phyloP scores from a whole-genome alignment of 2,329 filamentous ascomycete species.

The Fusarium incarnatum region DNA sequence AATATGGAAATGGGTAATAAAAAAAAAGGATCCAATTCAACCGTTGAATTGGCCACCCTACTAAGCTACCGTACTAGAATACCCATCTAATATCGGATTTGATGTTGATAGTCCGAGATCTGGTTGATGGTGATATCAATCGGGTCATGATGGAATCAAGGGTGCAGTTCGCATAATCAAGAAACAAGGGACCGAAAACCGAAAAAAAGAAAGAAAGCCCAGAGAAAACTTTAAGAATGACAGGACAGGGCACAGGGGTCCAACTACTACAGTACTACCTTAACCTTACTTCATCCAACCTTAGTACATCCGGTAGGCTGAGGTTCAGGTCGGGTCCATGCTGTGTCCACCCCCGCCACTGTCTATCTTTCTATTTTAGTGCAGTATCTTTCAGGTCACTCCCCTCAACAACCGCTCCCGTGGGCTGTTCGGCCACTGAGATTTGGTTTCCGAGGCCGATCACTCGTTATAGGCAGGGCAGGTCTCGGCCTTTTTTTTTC shows the following conservation, averaged over 20 bases:
- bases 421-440: constrained; percentile 36
- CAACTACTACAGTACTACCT: constrained; percentile 4
- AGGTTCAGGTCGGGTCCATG: constrained; percentile 21
- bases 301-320: constrained; percentile 2
- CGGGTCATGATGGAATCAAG: not conserved
- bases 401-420: constrained; percentile 34
- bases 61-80: not conserved
- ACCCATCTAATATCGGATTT: not conserved
- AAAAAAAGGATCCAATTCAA: constrained; percentile 14
- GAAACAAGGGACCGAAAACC: not conserved
- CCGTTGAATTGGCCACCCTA: constrained; percentile 20
- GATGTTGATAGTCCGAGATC: not conserved
- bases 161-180: not conserved
- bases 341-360: constrained; percentile 49
- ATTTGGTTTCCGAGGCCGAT: constrained; percentile 21
- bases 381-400: constrained; percentile 17
- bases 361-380: constrained; percentile 41
- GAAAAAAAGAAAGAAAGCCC: not conserved
- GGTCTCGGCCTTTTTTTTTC: constrained; percentile 36
- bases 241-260: constrained; percentile 34
- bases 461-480: constrained; percentile 10
- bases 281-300: constrained; percentile 22
- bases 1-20: not conserved
- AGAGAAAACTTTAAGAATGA: constrained; percentile 21
- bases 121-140: not conserved